These are phyloP conservation scores for Chaetomium fimeti DNA, from an alignment of 495 filamentous ascomycete genomes.

Conservation along the genomic window DNA sequence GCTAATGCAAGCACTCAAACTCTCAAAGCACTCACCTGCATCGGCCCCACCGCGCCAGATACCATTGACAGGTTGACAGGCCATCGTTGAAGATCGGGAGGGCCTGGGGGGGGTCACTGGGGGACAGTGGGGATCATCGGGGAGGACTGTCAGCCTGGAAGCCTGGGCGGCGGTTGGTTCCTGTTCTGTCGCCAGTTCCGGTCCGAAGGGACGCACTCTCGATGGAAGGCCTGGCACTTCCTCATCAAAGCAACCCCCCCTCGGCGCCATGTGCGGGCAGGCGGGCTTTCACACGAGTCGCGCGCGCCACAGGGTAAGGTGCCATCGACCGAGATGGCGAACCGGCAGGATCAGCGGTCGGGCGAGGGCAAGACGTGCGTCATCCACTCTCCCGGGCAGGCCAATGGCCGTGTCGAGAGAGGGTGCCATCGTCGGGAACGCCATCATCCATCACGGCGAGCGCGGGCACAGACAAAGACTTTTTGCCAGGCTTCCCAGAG, in stretches of 20 bases:
- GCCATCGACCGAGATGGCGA: background rate
- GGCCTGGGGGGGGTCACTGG: background rate
- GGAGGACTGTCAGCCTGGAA: too few species aligned
- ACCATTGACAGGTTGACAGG: too few species aligned
- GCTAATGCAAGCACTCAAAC: constrained; percentile 18
- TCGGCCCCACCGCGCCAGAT: constrained; percentile 8
- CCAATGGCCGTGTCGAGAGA: background rate
- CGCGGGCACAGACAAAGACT: background rate
- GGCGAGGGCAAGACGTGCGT: background rate
- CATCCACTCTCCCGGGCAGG: background rate
- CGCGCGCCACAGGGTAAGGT: background rate
- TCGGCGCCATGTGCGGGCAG: background rate
- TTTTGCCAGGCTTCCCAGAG: background rate
- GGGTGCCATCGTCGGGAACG: background rate
- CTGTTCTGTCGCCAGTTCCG: background rate
- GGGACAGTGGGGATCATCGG: too few species aligned
- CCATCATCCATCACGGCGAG: background rate
- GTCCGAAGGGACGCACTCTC: too few species aligned
- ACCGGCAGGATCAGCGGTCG: background rate
- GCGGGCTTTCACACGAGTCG: background rate
- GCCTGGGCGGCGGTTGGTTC: too few species aligned
- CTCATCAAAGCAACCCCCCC: background rate
- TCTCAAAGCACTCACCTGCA: background rate
- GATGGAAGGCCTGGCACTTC: background rate
- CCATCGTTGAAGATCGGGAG: background rate